These are phyloP conservation scores for Saturnispora halmiae DNA, from an alignment of 805 yeast genomes.

Conservation along the genomic window DNA sequence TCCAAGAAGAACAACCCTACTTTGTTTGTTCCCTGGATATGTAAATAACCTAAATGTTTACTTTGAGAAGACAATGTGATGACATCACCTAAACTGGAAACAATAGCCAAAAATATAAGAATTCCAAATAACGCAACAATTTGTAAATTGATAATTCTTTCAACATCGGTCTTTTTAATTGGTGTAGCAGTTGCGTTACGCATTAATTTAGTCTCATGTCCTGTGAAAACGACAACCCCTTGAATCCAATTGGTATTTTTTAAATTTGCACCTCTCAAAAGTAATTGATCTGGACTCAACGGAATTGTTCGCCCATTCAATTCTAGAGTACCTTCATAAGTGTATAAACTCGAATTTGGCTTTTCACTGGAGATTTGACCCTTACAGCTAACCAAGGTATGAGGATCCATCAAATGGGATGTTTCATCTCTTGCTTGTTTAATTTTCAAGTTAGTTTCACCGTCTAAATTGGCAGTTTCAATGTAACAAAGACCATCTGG, in stretches of 20 bases:
- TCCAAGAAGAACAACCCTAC: slow-evolving; percentile 74
- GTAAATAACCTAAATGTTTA: slow-evolving; percentile 50
- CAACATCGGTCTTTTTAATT: slow-evolving; percentile 93
- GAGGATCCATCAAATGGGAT: slow-evolving; percentile 56
- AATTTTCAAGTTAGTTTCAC: slow-evolving; percentile 93
- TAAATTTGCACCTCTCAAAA: slow-evolving; percentile 90
- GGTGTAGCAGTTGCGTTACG: slow-evolving; percentile 99
- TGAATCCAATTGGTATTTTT: slow-evolving; percentile 93
- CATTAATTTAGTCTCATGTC: slow-evolving; percentile 97
- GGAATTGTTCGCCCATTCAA: slow-evolving; percentile 56
- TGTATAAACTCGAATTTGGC: slow-evolving; percentile 89
- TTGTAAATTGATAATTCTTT: slow-evolving; percentile 86
- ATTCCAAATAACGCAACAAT: slow-evolving; percentile 81
- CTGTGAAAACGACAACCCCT: slow-evolving; percentile 91
- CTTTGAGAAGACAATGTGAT: slow-evolving; percentile 51
- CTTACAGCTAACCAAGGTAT: slow-evolving; percentile 41
- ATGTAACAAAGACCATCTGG: slow-evolving; percentile 97
- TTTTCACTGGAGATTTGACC: slow-evolving; percentile 74
- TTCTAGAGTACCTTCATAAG: slow-evolving; percentile 81
- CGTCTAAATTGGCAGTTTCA: slow-evolving; percentile 95
- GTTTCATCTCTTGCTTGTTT: slow-evolving; percentile 85
- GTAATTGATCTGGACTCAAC: slow-evolving; percentile 80
- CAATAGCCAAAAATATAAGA: slow-evolving; percentile 61
- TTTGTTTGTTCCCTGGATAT: slow-evolving; percentile 57
- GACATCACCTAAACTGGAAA: slow-evolving; percentile 85